phyloP scores from a whole-genome alignment of 148 eudicot genomes.

The Rhododendron mucronatum region DNA sequence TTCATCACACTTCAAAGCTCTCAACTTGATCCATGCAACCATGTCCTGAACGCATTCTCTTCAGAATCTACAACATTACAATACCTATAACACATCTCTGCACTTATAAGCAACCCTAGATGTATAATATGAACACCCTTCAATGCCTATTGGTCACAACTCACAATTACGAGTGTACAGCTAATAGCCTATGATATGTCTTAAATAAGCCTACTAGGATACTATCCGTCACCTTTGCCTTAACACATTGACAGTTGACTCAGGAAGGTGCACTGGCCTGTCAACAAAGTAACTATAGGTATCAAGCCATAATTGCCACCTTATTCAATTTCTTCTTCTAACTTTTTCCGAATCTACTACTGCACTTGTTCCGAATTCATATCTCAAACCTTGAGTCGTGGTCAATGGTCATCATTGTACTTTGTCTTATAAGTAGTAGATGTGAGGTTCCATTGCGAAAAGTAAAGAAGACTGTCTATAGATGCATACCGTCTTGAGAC shows the following conservation, averaged over 20 bases:
- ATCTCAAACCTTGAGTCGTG: background rate
- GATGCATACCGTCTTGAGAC: background rate
- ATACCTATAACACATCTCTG: background rate
- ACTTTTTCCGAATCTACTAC: background rate
- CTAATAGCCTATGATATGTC: background rate
- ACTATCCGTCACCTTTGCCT: background rate
- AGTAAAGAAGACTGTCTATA: background rate
- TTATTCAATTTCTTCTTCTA: background rate
- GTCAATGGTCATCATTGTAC: background rate
- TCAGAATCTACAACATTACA: background rate
- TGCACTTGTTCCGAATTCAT: background rate
- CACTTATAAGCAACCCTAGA: background rate
- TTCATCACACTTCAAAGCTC: background rate
- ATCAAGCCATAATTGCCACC: background rate
- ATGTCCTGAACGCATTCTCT: background rate
- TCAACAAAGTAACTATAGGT: background rate
- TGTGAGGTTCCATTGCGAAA: background rate
- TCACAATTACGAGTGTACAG: background rate
- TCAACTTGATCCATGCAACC: background rate
- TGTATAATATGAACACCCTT: background rate
- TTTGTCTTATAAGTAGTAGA: background rate
- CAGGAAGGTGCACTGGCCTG: background rate
- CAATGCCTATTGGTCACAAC: too few species aligned
- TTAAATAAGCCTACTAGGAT: background rate
- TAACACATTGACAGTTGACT: background rate